Base-by-base conservation (phyloP, 2,329 filamentous ascomycete genomes). In the Xylariaceae sp. region DNA sequence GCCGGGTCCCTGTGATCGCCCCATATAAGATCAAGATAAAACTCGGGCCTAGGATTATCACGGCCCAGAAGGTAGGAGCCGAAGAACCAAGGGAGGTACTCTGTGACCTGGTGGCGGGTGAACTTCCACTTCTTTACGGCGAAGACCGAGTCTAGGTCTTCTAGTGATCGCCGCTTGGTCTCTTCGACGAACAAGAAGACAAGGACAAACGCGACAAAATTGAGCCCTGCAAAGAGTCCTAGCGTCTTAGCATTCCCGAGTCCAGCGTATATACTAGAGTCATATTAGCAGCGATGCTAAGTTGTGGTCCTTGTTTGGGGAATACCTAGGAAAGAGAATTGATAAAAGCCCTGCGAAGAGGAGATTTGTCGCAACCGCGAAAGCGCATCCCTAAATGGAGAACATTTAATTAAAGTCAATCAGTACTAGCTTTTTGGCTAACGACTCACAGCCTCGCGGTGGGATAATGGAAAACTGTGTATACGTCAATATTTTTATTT, bases 291-390 rank as follows among this genome's bases (percentile, higher is more conserved):
- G 2, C 13, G 4, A 39, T 20, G 20, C 11, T 4, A n/a, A n/a
- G 10, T 46, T 13, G 21, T n/a, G 7, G 52, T 60, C 41, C 60
- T 59, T 10, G 50, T 55, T 16, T 30, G 41, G 6, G 63, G 36
- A 21, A 62, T 26, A 68, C 63, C 64, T 64, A 0, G 72, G 75
- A 21, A 72, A 78, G 13, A 73, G 70, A 9, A 80, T 68, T 10
- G 76, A 73, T 1, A 81, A 60, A 0, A 80, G 62, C 1, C 77
- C 77, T 0, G 75, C 77, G 50, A 80, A 78, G 24, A 75, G 67
- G 2, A 80, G 69, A 56, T 81, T 80, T 20, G 75, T 73, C 2
- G 73, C 71, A 16, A 81, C 77, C 2, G 77, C 76, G 23, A 77
- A 75, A 0, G 78, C 74, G 21, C 75, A 73, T 1, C 78, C 78